phyloP scores from a whole-genome alignment of 352 stramenopile species.

The Phytophthora pini region DNA sequence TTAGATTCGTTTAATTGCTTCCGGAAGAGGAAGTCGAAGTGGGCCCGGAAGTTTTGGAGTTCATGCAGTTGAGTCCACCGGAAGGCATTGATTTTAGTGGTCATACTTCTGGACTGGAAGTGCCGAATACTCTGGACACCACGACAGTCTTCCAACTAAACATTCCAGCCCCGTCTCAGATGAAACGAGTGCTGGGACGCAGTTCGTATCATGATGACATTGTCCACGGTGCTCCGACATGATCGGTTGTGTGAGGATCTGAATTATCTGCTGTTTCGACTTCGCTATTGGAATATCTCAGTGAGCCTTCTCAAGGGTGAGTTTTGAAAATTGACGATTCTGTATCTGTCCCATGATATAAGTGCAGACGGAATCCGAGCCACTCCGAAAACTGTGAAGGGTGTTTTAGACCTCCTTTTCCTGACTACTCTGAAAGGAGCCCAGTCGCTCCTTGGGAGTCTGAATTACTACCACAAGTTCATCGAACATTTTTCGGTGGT shows the following conservation, averaged over 20 bases:
- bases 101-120: not conserved
- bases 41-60: slow-evolving; percentile 5
- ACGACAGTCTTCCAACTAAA: slow-evolving; percentile 1
- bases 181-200: slow-evolving; percentile 3
- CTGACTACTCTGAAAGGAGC: no score
- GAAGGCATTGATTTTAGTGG: no score
- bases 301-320: slow-evolving; percentile 13
- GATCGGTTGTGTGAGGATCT: slow-evolving; percentile 4
- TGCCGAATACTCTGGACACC: not conserved
- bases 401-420: no score
- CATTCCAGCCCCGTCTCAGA: not conserved
- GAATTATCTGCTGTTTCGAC: no score
- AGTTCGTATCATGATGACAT: slow-evolving; percentile 15
- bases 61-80: not conserved
- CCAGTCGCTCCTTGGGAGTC: no score
- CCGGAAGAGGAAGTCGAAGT: not conserved
- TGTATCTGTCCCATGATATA: no score
- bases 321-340: no score
- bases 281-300: slow-evolving; percentile 9
- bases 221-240: not conserved
- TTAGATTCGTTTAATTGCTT: slow-evolving; percentile 13
- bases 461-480: not conserved
- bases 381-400: no score
- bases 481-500: not conserved
- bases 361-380: no score